Evolutionary conservation across 225 moss, liverwort and hornwort genomes (phyloP).

Genomic region (Pseudisothecium myosuroides): DNA sequence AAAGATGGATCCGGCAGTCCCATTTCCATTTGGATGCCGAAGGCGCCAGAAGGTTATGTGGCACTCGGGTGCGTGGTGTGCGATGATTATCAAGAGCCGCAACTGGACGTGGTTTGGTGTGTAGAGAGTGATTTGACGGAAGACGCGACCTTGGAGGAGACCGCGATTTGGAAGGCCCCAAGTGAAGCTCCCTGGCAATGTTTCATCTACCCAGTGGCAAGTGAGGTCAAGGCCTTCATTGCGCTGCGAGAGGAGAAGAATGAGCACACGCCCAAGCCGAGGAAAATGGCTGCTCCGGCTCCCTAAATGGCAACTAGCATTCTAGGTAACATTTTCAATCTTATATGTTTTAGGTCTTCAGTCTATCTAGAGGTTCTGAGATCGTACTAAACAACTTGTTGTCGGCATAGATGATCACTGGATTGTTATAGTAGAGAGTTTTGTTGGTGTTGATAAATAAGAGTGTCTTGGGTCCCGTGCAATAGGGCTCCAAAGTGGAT

Average conservation of each 20-base stretch:
- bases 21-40: constrained; percentile 83
- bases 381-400: background rate
- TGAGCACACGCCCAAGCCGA: constrained; percentile 33
- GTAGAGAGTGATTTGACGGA: constrained; percentile 38
- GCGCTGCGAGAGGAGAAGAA: constrained; percentile 50
- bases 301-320: background rate
- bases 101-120: constrained; percentile 63
- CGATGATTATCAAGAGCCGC: constrained; percentile 64
- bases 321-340: background rate
- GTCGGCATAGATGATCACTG: background rate
- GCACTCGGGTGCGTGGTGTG: constrained; percentile 79
- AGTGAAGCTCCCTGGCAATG: constrained; percentile 71
- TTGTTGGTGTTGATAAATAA: background rate
- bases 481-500: background rate
- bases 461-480: background rate
- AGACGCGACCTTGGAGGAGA: constrained; percentile 31
- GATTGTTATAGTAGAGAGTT: background rate
- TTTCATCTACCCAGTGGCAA: constrained; percentile 43
- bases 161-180: constrained; percentile 58
- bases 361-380: background rate
- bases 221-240: constrained; percentile 64
- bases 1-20: constrained; percentile 66
- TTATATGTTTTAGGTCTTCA: background rate
- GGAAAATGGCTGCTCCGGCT: constrained; percentile 4
- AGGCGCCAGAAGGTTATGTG: constrained; percentile 65